Conservation (phyloP, 2,329 filamentous ascomycete species). For the Hymenoscyphus scutula region DNA sequence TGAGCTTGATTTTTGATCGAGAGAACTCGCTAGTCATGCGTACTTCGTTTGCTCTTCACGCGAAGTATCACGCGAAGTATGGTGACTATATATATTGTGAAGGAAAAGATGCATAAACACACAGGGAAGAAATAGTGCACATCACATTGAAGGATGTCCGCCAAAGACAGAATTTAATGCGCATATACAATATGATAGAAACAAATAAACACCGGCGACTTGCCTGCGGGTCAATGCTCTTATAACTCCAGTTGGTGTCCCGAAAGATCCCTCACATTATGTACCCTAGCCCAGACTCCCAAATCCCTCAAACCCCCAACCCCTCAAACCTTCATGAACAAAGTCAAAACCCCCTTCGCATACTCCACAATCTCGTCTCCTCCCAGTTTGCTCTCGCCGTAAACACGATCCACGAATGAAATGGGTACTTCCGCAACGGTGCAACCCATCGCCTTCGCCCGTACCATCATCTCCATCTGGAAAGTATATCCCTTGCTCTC, state of each 20-base stretch:
- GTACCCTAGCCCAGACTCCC: slow-evolving; percentile 5
- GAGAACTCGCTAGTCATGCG: no score
- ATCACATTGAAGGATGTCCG: background rate
- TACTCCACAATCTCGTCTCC: slow-evolving; percentile 97
- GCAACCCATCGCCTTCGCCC: slow-evolving; percentile 93
- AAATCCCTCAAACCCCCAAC: background rate
- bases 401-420: slow-evolving; percentile 90
- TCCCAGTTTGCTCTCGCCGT: slow-evolving; percentile 92
- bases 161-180: background rate
- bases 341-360: slow-evolving; percentile 74
- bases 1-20: no score
- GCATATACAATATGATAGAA: background rate
- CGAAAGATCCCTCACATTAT: slow-evolving; percentile 5
- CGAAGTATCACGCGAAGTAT: no score
- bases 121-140: background rate
- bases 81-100: no score
- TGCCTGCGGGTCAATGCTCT: background rate
- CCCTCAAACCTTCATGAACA: slow-evolving; percentile 72
- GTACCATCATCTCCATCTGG: slow-evolving; percentile 99
- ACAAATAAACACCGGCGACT: slow-evolving; percentile 1
- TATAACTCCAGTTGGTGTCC: slow-evolving; percentile 6
- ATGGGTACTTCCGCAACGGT: slow-evolving; percentile 95
- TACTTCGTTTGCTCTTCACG: no score
- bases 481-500: slow-evolving; percentile 98
- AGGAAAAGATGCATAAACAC: background rate